Conservation (phyloP, 305 asterid genomes). For the Striga hermonthica region DNA sequence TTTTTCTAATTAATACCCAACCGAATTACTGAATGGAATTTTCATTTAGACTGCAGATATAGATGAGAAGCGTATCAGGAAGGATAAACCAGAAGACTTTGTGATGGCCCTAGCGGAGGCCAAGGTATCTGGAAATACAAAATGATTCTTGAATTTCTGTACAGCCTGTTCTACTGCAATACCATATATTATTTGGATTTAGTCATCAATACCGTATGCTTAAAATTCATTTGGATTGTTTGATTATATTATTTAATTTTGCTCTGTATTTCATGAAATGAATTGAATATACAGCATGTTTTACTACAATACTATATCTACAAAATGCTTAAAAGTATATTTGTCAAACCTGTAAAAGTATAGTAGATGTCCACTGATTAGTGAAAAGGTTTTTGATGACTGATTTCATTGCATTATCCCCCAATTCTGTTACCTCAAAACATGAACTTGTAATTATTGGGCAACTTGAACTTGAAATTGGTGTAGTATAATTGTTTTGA, state of each 20-base stretch:
- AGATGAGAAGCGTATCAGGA: conserved; percentile 74
- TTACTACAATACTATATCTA: too few relatives aligned
- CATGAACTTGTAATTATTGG: conserved; percentile 2
- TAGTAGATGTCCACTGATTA: not conserved
- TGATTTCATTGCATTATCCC: not conserved
- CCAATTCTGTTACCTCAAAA: conserved; percentile 3
- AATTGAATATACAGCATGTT: not conserved
- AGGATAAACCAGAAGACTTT: conserved; percentile 74
- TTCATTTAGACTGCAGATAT: conserved; percentile 66
- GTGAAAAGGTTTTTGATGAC: too few relatives aligned
- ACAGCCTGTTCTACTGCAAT: too few relatives aligned
- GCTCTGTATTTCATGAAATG: not conserved
- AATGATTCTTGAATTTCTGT: conserved; percentile 1
- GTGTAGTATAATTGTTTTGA: not conserved
- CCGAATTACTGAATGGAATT: conserved; percentile 22
- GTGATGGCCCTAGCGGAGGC: conserved; percentile 83
- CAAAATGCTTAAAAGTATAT: not conserved
- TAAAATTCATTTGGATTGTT: not conserved
- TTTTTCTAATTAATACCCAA: not conserved
- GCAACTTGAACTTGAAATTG: not conserved
- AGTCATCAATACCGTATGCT: too few relatives aligned
- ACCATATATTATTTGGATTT: too few relatives aligned
- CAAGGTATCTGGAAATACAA: conserved; percentile 43
- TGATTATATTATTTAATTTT: conserved; percentile 12
- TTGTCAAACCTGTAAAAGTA: not conserved